These are phyloP conservation scores for Aspergillus puulaauensis DNA, from an alignment of 2,329 filamentous ascomycete genomes.

Conservation along the genomic window DNA sequence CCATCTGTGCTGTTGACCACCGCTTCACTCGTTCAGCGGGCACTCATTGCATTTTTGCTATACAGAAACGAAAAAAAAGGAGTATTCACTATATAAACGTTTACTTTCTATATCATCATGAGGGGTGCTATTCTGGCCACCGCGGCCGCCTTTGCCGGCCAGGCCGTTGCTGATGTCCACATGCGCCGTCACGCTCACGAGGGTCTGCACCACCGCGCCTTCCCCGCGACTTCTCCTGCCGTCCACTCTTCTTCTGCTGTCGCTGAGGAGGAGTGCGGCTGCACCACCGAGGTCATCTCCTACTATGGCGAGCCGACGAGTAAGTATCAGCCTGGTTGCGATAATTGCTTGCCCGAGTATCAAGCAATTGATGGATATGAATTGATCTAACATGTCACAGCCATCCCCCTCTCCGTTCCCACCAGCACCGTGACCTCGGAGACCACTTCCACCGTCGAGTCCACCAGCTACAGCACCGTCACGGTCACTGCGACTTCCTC, in stretches of 20 bases:
- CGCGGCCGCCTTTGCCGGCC: slow-evolving; percentile 50
- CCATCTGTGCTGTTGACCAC: slow-evolving; percentile 28
- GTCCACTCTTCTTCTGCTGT: slow-evolving; percentile 25
- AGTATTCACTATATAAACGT: slow-evolving; percentile 18
- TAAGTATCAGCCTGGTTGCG: slow-evolving; percentile 38
- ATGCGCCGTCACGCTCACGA: slow-evolving; percentile 54
- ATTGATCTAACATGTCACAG: slow-evolving; percentile 26
- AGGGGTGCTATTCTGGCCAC: slow-evolving; percentile 70
- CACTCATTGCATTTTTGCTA: slow-evolving; percentile 55
- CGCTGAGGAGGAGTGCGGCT: slow-evolving; percentile 58
- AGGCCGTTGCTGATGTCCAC: slow-evolving; percentile 56
- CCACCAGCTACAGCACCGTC: slow-evolving; percentile 20
- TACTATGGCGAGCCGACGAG: slow-evolving; percentile 66
- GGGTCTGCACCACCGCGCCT: slow-evolving; percentile 55
- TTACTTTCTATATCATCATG: slow-evolving; percentile 55
- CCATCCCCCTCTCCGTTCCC: slow-evolving; percentile 34
- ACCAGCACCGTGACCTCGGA: slow-evolving; percentile 25
- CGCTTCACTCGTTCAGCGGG: slow-evolving; percentile 71
- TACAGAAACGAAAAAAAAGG: slow-evolving; percentile 23
- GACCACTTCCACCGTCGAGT: slow-evolving; percentile 12
- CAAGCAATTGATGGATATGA: not conserved
- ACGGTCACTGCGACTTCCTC: slow-evolving; percentile 10
- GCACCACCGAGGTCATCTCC: slow-evolving; percentile 73
- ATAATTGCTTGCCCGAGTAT: not conserved
- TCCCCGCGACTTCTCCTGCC: slow-evolving; percentile 26